These are phyloP conservation scores for Plasmopara viticola DNA, from an alignment of 352 stramenopile species.

Conservation along the genomic window DNA sequence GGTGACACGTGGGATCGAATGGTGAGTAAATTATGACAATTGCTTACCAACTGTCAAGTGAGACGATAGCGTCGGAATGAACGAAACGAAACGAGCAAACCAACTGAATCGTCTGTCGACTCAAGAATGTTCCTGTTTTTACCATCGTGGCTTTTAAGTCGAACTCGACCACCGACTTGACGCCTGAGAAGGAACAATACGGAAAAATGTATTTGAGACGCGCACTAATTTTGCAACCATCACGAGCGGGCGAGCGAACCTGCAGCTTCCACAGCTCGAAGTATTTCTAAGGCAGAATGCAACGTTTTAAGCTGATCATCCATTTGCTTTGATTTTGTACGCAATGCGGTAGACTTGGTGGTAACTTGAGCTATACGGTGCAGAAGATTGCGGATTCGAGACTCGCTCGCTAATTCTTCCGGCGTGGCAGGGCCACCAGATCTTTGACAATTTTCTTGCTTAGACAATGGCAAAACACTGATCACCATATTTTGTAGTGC, in stretches of 20 bases:
- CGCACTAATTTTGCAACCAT: not conserved
- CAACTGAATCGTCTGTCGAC: conserved; percentile 22
- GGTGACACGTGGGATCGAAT: not conserved
- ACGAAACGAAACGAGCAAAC: conserved; percentile 18
- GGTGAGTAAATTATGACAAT: not conserved
- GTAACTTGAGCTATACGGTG: conserved; percentile 35
- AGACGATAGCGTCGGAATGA: conserved; percentile 14
- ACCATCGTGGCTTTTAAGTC: conserved; percentile 13
- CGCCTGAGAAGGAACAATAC: conserved; percentile 15
- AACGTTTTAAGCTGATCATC: conserved; percentile 34
- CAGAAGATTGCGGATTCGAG: conserved; percentile 30
- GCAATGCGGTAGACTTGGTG: conserved; percentile 21
- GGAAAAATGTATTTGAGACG: not conserved
- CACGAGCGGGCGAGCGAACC: conserved; percentile 13
- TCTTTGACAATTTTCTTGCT: conserved; percentile 1
- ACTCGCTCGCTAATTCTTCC: conserved; percentile 16
- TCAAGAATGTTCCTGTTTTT: conserved; percentile 15
- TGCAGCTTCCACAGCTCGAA: conserved; percentile 16
- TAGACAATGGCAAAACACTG: conserved; percentile 13
- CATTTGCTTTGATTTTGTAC: conserved; percentile 28
- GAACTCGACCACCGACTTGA: conserved; percentile 20
- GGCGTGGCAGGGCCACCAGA: not conserved
- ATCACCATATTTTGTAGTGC: conserved; percentile 16
- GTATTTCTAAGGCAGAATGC: conserved; percentile 41
- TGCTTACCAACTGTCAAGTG: conserved; percentile 24